Conservation (phyloP, 2,329 filamentous ascomycete species). For the Curvularia sp. region DNA sequence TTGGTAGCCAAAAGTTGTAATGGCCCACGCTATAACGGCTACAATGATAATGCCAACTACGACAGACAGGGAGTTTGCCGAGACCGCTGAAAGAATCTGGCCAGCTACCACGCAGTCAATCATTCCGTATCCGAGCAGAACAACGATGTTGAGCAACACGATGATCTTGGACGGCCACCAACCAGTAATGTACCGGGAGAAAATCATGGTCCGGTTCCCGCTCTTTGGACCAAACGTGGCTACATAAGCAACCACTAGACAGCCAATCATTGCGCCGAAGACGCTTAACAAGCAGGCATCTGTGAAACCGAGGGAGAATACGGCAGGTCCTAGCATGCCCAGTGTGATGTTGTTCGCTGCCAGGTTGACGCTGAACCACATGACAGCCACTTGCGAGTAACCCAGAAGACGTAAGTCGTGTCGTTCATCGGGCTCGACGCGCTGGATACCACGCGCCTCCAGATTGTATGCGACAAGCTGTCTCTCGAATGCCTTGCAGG, state of each 20-base stretch:
- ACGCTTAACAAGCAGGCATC: slow-evolving; percentile 65
- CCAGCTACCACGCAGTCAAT: slow-evolving; percentile 72
- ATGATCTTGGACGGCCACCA: slow-evolving; percentile 71
- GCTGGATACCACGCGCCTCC: slow-evolving; percentile 67
- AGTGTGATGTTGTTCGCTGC: slow-evolving; percentile 70
- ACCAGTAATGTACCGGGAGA: slow-evolving; percentile 66
- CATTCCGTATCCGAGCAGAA: slow-evolving; percentile 67
- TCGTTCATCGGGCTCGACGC: slow-evolving; percentile 63
- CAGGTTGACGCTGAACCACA: slow-evolving; percentile 70
- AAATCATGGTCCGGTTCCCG: slow-evolving; percentile 68
- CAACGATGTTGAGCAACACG: slow-evolving; percentile 68
- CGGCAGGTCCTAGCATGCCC: slow-evolving; percentile 67
- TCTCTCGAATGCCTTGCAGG: slow-evolving; percentile 49
- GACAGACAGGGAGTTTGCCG: slow-evolving; percentile 65
- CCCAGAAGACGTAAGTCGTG: slow-evolving; percentile 60
- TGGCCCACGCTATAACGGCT: slow-evolving; percentile 66
- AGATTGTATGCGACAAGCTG: slow-evolving; percentile 61
- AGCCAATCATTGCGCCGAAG: slow-evolving; percentile 64
- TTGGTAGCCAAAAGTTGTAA: slow-evolving; percentile 72
- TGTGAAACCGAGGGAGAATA: slow-evolving; percentile 65
- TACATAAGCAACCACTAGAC: slow-evolving; percentile 64
- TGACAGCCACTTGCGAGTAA: slow-evolving; percentile 63
- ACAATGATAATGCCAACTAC: slow-evolving; percentile 72
- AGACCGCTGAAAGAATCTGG: slow-evolving; percentile 72
- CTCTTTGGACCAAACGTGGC: slow-evolving; percentile 68